Evolutionary conservation across 352 stramenopile species (phyloP).

Genomic region (Phytophthora hybrid): DNA sequence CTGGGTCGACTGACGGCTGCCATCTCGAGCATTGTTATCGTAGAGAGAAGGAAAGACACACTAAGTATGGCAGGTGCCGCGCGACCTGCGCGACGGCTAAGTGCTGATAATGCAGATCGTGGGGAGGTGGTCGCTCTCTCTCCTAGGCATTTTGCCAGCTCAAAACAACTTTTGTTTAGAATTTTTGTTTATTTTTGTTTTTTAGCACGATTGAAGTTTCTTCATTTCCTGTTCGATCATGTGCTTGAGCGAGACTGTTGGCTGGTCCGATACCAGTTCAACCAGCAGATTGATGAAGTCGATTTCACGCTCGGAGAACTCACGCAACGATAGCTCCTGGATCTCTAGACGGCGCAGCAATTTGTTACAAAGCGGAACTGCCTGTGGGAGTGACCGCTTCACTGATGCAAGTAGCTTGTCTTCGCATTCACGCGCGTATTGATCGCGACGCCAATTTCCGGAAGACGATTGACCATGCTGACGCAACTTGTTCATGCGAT

Average conservation of each 20-base stretch:
- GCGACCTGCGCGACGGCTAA: conserved; percentile 5
- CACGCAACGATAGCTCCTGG: conserved; percentile 75
- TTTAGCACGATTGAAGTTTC: conserved; percentile 51
- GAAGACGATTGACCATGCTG: conserved; percentile 19
- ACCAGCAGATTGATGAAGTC: conserved; percentile 87
- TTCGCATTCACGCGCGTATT: conserved; percentile 53
- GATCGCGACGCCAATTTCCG: conserved; percentile 52
- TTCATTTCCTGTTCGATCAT: conserved; percentile 81
- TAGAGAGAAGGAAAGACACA: conserved; percentile 55
- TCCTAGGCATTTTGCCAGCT: conserved; percentile 34
- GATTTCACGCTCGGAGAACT: conserved; percentile 78
- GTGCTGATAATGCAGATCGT: conserved; percentile 36
- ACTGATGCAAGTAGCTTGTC: conserved; percentile 63
- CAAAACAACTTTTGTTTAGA: background rate
- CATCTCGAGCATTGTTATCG: conserved; percentile 50
- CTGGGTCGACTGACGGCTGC: conserved; percentile 14
- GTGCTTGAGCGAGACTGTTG: conserved; percentile 59
- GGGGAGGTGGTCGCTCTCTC: conserved; percentile 21
- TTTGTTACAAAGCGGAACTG: conserved; percentile 76
- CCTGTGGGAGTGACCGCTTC: conserved; percentile 73
- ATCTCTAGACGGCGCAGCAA: conserved; percentile 71
- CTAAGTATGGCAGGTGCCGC: conserved; percentile 28
- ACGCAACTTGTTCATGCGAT: conserved; percentile 65
- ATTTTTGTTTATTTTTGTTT: too few relatives aligned
- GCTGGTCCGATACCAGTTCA: conserved; percentile 80